Conservation (phyloP, 2,329 filamentous ascomycete genomes). For the Paecilomyces variotii region DNA sequence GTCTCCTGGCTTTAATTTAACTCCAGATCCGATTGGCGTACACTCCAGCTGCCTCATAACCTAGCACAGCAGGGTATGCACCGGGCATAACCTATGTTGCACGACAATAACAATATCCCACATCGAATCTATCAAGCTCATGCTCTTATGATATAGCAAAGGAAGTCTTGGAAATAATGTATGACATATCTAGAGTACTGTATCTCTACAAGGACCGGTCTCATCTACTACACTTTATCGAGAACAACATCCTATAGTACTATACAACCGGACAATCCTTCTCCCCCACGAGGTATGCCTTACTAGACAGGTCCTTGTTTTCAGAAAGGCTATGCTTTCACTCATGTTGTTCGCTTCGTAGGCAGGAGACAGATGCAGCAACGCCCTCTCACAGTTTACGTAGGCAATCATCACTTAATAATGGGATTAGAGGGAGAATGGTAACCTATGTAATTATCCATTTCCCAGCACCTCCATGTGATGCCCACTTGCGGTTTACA, state of each 20-base stretch:
- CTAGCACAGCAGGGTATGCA: constrained; percentile 17
- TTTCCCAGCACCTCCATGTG: background rate
- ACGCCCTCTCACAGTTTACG: background rate
- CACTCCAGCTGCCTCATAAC: constrained; percentile 20
- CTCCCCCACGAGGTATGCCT: constrained; percentile 1
- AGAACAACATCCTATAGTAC: constrained; percentile 17
- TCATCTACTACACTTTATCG: constrained; percentile 20
- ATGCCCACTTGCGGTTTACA: no score
- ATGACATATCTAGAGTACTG: no score
- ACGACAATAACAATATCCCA: constrained; percentile 22
- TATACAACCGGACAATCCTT: constrained; percentile 6
- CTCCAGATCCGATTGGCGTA: constrained; percentile 19
- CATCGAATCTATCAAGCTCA: background rate
- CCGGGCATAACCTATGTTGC: constrained; percentile 17
- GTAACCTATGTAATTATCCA: background rate
- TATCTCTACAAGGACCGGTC: constrained; percentile 28
- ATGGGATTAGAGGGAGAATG: background rate
- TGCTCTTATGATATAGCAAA: background rate
- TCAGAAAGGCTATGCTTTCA: background rate
- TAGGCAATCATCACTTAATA: background rate
- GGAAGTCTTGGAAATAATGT: no score
- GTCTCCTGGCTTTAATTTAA: constrained; percentile 24
- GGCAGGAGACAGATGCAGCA: background rate
- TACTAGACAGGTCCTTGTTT: background rate
- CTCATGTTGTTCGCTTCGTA: background rate